These are phyloP conservation scores for Fusarium humuli DNA, from an alignment of 2,329 filamentous ascomycete genomes.

Conservation along the genomic window DNA sequence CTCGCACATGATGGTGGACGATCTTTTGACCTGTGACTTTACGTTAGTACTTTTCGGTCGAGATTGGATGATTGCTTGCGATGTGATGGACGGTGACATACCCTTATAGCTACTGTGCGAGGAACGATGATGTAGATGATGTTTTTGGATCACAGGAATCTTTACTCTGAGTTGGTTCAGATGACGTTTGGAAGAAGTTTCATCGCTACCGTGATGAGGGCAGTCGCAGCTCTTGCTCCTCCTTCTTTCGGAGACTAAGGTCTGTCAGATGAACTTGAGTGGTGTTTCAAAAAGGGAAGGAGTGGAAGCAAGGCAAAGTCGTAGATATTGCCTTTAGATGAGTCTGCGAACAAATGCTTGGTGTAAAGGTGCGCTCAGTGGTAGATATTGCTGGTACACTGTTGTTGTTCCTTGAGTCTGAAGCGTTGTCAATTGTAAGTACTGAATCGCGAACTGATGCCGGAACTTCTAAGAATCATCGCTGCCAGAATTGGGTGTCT, in stretches of 20 bases:
- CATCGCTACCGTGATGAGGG: no score
- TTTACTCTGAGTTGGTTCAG: neutral
- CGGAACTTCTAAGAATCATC: neutral
- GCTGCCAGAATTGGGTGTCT: neutral
- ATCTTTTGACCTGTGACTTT: neutral
- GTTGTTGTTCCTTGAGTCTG: neutral
- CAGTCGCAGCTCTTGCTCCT: neutral
- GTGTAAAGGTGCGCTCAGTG: rapidly evolving
- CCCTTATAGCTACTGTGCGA: neutral
- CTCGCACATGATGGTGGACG: conserved; percentile 3
- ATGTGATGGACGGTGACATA: rapidly evolving
- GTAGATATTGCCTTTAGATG: neutral
- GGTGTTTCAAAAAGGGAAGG: neutral
- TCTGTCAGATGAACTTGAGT: neutral
- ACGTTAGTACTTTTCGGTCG: rapidly evolving
- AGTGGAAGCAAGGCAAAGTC: rapidly evolving
- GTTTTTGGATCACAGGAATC: no score
- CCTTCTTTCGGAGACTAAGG: neutral
- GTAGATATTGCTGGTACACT: rapidly evolving
- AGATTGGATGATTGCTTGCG: neutral
- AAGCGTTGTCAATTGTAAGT: neutral
- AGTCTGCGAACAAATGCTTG: neutral
- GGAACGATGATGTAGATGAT: neutral
- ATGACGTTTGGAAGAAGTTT: rapidly evolving
- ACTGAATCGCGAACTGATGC: rapidly evolving